Conservation (phyloP, 441 rosid genomes). For the Macaranga tanarius region DNA sequence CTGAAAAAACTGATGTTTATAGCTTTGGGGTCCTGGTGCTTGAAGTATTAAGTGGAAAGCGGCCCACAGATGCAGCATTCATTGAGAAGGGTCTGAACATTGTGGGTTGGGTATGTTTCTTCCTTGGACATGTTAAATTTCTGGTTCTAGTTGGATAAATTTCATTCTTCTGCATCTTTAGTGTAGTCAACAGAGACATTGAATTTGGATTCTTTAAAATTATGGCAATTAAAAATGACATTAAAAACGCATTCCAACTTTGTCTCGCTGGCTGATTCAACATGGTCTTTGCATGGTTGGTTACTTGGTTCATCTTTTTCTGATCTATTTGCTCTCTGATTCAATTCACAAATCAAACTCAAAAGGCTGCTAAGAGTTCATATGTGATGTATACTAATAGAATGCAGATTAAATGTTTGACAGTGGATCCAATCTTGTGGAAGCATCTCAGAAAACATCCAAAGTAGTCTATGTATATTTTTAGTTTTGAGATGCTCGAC, state of each 20-base stretch:
- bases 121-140: constrained; percentile 15
- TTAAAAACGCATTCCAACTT: neutral
- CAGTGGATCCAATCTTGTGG: neutral
- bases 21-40: constrained; percentile 96
- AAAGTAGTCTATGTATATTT: neutral
- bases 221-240: neutral
- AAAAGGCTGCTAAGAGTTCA: neutral
- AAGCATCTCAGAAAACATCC: neutral
- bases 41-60: constrained; percentile 93
- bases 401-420: neutral
- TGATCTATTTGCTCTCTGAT: neutral
- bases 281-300: neutral
- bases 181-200: neutral
- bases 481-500: neutral
- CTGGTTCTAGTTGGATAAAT: neutral
- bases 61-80: constrained; percentile 94
- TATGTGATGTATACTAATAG: neutral
- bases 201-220: neutral
- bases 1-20: constrained; percentile 96
- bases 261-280: neutral
- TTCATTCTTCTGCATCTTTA: neutral
- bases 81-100: constrained; percentile 95
- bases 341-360: neutral
- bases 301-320: neutral
- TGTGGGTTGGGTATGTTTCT: constrained; percentile 87